Conservation (phyloP, 202 grass and related monocot species). For the Zizania palustris region DNA sequence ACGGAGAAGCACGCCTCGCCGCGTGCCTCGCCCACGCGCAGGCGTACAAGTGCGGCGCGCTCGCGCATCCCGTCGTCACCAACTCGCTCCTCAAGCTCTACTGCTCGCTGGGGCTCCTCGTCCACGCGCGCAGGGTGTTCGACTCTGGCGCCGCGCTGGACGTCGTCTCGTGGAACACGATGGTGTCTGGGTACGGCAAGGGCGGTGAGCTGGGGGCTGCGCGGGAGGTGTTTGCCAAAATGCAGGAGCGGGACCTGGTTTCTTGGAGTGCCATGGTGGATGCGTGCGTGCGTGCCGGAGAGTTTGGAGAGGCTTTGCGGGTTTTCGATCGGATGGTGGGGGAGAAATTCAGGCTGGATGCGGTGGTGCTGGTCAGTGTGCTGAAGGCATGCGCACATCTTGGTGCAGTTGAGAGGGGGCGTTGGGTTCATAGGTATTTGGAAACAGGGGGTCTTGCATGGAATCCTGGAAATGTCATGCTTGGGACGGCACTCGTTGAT, state of each 20-base stretch:
- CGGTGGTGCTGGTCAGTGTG: slow-evolving; percentile 51
- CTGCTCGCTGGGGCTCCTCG: slow-evolving; percentile 43
- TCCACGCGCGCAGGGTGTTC: slow-evolving; percentile 50
- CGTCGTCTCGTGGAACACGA: slow-evolving; percentile 60
- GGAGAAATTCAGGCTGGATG: slow-evolving; percentile 48
- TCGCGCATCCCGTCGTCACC: slow-evolving; percentile 48
- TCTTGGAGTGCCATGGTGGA: slow-evolving; percentile 72
- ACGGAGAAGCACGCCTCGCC: slow-evolving; percentile 3
- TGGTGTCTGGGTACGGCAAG: slow-evolving; percentile 58
- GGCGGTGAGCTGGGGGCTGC: slow-evolving; percentile 43
- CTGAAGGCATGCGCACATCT: slow-evolving; percentile 62
- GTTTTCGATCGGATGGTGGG: slow-evolving; percentile 58
- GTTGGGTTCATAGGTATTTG: slow-evolving; percentile 49
- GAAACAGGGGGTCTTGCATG: slow-evolving; percentile 26
- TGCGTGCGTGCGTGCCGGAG: slow-evolving; percentile 32
- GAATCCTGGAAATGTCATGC: slow-evolving; percentile 43
- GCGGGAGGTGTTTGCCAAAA: slow-evolving; percentile 60
- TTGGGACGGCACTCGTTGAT: slow-evolving; percentile 61
- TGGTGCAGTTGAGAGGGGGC: slow-evolving; percentile 45
- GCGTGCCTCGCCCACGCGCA: slow-evolving; percentile 55
- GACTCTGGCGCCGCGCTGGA: slow-evolving; percentile 35
- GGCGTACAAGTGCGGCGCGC: slow-evolving; percentile 52
- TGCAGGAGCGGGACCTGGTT: slow-evolving; percentile 54
- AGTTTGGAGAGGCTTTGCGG: slow-evolving; percentile 45
- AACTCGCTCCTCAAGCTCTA: slow-evolving; percentile 59